Evolutionary conservation across 1,284 basidiomycete genomes (phyloP).

Genomic region (Trichosporon coremiiforme): DNA sequence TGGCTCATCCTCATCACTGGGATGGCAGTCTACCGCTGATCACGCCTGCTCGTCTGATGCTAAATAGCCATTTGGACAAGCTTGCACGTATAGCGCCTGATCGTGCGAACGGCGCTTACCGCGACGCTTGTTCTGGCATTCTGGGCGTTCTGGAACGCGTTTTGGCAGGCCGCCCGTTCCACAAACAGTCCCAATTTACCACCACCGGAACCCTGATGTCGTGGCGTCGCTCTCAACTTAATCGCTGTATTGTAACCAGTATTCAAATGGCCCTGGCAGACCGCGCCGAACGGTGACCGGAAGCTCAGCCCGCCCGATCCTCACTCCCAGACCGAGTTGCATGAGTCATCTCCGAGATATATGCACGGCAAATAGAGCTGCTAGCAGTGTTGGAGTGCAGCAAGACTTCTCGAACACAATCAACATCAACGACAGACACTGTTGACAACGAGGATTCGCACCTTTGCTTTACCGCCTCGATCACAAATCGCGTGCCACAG

Average conservation of each 20-base stretch:
- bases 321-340: too few relatives aligned
- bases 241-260: neutral
- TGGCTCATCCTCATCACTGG: too few relatives aligned
- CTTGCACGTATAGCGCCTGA: neutral
- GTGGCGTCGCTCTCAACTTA: conserved; percentile 4
- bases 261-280: neutral
- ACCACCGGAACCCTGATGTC: neutral
- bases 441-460: too few relatives aligned
- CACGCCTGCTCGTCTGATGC: neutral
- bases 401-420: too few relatives aligned
- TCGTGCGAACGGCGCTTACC: neutral
- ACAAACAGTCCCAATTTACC: neutral
- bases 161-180: neutral
- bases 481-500: neutral
- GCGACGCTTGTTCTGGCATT: neutral
- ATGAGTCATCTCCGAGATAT: too few relatives aligned
- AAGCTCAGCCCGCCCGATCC: too few relatives aligned
- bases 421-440: too few relatives aligned
- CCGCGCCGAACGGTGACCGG: neutral
- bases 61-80: neutral
- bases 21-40: too few relatives aligned
- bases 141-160: conserved; percentile 2
- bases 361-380: too few relatives aligned
- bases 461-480: neutral
- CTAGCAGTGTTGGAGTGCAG: neutral